Percentiles rank a stretch among this genome's conserved stretches.
Evolutionary conservation across 257 asterid genomes (phyloP).

Genomic region (Forsythia suspensa): DNA sequence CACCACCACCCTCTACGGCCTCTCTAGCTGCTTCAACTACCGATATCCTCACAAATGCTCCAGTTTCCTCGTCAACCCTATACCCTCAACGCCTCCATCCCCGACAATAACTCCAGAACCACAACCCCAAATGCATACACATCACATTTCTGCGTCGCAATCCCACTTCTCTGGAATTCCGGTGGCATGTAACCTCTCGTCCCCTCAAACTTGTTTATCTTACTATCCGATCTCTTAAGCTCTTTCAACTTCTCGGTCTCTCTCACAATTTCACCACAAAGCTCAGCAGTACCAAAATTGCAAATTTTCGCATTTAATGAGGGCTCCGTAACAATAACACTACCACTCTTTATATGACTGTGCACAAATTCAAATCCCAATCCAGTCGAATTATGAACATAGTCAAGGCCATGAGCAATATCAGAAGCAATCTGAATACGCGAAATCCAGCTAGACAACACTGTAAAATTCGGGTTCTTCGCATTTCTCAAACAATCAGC

Average conservation of each 20-base stretch:
- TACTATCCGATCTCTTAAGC: conserved; percentile 39
- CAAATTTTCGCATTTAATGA: conserved; percentile 63
- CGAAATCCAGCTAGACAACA: conserved; percentile 67
- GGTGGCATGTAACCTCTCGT: conserved; percentile 97
- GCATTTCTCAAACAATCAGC: conserved; percentile 62
- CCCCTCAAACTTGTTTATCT: conserved; percentile 64
- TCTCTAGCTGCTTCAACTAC: conserved; percentile 73
- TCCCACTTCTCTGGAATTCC: conserved; percentile 68
- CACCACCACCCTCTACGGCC: conserved; percentile 59
- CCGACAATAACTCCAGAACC: conserved; percentile 72
- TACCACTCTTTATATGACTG: conserved; percentile 73
- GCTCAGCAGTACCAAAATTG: conserved; percentile 90
- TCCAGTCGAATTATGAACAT: conserved; percentile 81
- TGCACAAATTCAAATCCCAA: conserved; percentile 76
- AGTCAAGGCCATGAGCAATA: conserved; percentile 85
- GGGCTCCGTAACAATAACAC: conserved; percentile 58
- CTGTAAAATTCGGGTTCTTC: conserved; percentile 65
- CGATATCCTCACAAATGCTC: conserved; percentile 62
- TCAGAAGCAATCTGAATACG: conserved; percentile 71
- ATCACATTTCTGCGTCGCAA: conserved; percentile 62
- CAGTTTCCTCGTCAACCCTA: conserved; percentile 56
- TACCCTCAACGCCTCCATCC: conserved; percentile 79
- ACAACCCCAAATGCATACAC: conserved; percentile 93
- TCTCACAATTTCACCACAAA: conserved; percentile 74
- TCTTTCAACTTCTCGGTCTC: conserved; percentile 19